A percentile compares a stretch with the other conserved stretches of the same genome.
Conservation (phyloP, 1,139 yeast species). For the Kluyveromyces sp. region DNA sequence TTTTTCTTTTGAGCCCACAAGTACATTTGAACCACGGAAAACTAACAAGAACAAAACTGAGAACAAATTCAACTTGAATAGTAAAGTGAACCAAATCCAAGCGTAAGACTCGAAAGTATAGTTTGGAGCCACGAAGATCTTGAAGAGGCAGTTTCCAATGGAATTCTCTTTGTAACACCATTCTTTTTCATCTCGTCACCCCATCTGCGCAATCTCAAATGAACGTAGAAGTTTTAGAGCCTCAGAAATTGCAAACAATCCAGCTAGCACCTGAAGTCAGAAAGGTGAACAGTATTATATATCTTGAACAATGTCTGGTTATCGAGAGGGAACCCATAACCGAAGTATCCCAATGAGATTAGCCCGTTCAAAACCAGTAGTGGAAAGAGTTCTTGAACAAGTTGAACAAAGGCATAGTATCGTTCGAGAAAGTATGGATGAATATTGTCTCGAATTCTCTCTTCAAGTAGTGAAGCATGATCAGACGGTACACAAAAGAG, state of each 20-base stretch:
- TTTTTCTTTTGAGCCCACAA: constrained; percentile 57
- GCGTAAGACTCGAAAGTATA: constrained; percentile 77
- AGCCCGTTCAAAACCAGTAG: constrained; percentile 83
- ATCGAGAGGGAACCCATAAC: constrained; percentile 44
- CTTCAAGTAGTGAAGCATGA: constrained; percentile 70
- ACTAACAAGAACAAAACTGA: constrained; percentile 62
- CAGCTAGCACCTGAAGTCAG: constrained; percentile 30
- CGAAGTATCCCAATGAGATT: constrained; percentile 58
- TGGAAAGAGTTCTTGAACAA: constrained; percentile 83
- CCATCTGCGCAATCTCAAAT: constrained; percentile 36
- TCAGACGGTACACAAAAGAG: constrained; percentile 34
- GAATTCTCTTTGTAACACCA: constrained; percentile 32
- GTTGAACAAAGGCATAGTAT: constrained; percentile 88
- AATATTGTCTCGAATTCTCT: constrained; percentile 81
- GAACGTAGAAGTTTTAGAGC: constrained; percentile 68
- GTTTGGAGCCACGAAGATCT: constrained; percentile 53
- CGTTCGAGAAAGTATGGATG: constrained; percentile 75
- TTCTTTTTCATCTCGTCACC: constrained; percentile 34
- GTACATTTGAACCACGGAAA: constrained; percentile 69
- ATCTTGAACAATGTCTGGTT: constrained; percentile 18
- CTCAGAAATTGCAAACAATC: constrained; percentile 59
- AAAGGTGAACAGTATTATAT: constrained; percentile 14
- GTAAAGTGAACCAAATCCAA: constrained; percentile 62
- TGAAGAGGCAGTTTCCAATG: constrained; percentile 39
- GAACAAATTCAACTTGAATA: constrained; percentile 67